These are phyloP conservation scores for Phytophthora meadii DNA, from an alignment of 352 stramenopile species.

Conservation along the genomic window DNA sequence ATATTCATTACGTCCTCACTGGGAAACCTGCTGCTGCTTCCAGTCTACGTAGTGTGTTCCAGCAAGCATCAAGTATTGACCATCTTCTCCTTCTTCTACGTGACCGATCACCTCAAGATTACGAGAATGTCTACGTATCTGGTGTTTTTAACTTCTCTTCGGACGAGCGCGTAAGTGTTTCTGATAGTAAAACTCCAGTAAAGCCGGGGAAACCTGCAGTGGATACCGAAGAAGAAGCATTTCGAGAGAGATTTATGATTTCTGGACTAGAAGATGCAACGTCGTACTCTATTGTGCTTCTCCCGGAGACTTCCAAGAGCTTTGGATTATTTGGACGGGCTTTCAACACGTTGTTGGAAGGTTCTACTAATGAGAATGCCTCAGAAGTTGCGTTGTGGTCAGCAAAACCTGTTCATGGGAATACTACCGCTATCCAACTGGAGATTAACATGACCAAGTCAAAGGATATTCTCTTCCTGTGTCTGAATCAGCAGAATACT, in stretches of 20 bases:
- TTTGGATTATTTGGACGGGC: constrained; percentile 64
- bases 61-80: constrained; percentile 40
- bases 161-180: constrained; percentile 3
- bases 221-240: constrained; percentile 8
- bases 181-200: not conserved
- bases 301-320: constrained; percentile 72
- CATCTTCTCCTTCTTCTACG: constrained; percentile 37
- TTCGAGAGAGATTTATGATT: constrained; percentile 45
- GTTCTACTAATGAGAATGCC: constrained; percentile 69
- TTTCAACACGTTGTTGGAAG: constrained; percentile 55
- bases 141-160: constrained; percentile 32
- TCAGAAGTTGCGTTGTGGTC: constrained; percentile 52
- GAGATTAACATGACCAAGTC: constrained; percentile 64
- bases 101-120: constrained; percentile 20
- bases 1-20: constrained; percentile 63
- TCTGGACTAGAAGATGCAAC: constrained; percentile 52
- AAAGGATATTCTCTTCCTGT: constrained; percentile 61
- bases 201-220: not conserved
- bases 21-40: not conserved
- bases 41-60: constrained; percentile 37
- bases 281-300: constrained; percentile 57
- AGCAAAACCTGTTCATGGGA: constrained; percentile 43
- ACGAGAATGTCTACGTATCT: constrained; percentile 11
- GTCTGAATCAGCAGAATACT: constrained; percentile 19
- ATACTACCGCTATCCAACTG: constrained; percentile 47